A percentile compares a stretch with the other conserved stretches of the same genome.
phyloP scores from a whole-genome alignment of 169 alveolate genomes.

The Cryptosporidium bovis region DNA sequence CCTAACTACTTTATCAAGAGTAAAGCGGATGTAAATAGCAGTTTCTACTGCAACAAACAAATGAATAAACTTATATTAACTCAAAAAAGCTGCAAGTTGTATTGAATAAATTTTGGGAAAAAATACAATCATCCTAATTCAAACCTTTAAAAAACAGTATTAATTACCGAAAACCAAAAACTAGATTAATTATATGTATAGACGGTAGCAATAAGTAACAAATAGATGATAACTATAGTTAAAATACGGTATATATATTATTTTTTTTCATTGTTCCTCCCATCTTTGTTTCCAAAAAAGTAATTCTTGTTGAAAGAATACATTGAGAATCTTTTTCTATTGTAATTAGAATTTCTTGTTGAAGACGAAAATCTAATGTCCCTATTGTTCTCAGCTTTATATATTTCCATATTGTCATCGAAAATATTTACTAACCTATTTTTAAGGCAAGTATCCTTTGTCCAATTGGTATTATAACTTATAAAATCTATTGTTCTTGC shows the following conservation, averaged over 20 bases:
- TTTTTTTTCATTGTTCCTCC: too few species aligned
- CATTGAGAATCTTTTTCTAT: slow-evolving; percentile 24
- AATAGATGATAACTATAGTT: too few species aligned
- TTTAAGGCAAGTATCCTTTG: slow-evolving; percentile 2
- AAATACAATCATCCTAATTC: slow-evolving; percentile 10
- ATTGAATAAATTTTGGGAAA: slow-evolving; percentile 40
- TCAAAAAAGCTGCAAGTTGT: slow-evolving; percentile 34
- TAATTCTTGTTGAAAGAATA: slow-evolving; percentile 40
- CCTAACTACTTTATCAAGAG: not conserved
- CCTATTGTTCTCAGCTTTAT: too few species aligned
- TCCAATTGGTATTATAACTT: slow-evolving; percentile 29
- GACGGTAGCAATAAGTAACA: too few species aligned
- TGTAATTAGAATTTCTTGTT: not conserved
- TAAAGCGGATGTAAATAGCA: not conserved
- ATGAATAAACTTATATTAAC: not conserved
- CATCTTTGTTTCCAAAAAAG: not conserved
- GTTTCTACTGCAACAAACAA: not conserved
- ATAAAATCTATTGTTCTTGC: slow-evolving; percentile 10
- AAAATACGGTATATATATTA: too few species aligned
- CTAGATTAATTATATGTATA: too few species aligned
- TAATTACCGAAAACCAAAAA: too few species aligned
- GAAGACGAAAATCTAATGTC: not conserved
- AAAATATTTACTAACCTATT: slow-evolving; percentile 10
- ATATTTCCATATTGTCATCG: slow-evolving; percentile 2
- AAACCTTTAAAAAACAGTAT: too few species aligned